Evolutionary conservation across 2,329 filamentous ascomycete species (phyloP), one percentile per base, ranked within the genome.

Genomic region (Beauveria bassiana): DNA sequence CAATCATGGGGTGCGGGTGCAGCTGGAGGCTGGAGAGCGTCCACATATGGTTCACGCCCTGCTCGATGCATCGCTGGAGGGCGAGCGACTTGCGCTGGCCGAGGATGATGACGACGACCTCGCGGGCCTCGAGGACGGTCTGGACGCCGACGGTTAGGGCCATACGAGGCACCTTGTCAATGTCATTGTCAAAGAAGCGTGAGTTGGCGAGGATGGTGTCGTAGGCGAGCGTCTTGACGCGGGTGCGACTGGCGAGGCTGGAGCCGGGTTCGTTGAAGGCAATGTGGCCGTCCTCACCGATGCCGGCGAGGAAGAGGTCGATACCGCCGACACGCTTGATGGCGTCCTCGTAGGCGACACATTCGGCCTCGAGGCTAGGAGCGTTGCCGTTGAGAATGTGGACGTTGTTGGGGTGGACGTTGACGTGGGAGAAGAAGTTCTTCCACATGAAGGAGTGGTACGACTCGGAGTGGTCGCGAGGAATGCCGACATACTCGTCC

Each of bases 391-490:
- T 85, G 45, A 93, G 83, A 69, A 95, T 91, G 76, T 96, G 87
- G 71, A 95, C 91, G 72, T 93, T 93, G 70, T 83, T 82, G 5
- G 91, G 91, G 66, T 86, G 83, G 67, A 95, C 87, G 70, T 96
- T 90, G 68, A 95, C 87, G 67, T 85, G 90, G 49, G 88, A 90
- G 80, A 96, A 96, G 80, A 96, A 91, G 77, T 95, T 83, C 75
- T 89, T 90, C 83, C 92, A 96, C 91, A 96, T 95, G 79, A 95
- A 96, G 66, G 87, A 90, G 78, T 96, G 91, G 76, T 96, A 96
- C 69, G 87, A 91, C 73, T 95, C 87, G 14, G 90, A 86, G 72
- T 96, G 90, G 68, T 93, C 89, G 69, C 89, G 86, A 40, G 90
- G 87, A 65, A 96, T 83, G 62, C 88, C 89, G 66, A 95, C 89